Conservation (phyloP, 768 basidiomycete genomes). For the Russula griseocarnosa region DNA sequence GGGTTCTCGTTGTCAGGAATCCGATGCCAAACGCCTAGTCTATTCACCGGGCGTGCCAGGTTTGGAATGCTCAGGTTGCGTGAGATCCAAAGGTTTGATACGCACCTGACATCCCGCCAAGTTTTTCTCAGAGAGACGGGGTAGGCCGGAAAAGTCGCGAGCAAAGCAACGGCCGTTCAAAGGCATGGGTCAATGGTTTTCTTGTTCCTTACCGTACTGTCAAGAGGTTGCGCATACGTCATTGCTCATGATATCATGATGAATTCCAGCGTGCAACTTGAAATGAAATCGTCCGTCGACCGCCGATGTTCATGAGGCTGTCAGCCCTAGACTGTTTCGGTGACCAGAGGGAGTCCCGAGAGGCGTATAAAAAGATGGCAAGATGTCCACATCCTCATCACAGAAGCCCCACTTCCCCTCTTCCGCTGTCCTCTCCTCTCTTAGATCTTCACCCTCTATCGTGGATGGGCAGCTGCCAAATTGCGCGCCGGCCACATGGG, state of each 20-base stretch:
- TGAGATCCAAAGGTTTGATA: not conserved
- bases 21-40: not conserved
- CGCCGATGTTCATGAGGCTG: not conserved
- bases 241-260: not conserved
- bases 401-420: not conserved
- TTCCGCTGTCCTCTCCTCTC: not conserved
- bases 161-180: too few species aligned
- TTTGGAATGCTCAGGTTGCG: too few species aligned
- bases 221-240: too few species aligned
- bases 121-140: not conserved
- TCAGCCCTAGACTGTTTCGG: not conserved
- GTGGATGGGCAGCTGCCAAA: not conserved
- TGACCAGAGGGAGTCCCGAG: not conserved
- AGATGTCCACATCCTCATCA: not conserved
- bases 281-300: too few species aligned
- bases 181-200: too few species aligned
- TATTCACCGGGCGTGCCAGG: not conserved
- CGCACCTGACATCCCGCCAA: not conserved
- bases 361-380: slow-evolving; percentile 2
- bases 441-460: not conserved
- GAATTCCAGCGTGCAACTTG: not conserved
- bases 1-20: slow-evolving; percentile 1
- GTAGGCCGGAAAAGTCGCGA: not conserved
- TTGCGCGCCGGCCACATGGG: not conserved
- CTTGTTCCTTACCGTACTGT: too few species aligned